Percentiles rank a stretch among this genome's conserved stretches.
Conservation (phyloP, 495 filamentous ascomycete species). For the Alectoria sarmentosa region DNA sequence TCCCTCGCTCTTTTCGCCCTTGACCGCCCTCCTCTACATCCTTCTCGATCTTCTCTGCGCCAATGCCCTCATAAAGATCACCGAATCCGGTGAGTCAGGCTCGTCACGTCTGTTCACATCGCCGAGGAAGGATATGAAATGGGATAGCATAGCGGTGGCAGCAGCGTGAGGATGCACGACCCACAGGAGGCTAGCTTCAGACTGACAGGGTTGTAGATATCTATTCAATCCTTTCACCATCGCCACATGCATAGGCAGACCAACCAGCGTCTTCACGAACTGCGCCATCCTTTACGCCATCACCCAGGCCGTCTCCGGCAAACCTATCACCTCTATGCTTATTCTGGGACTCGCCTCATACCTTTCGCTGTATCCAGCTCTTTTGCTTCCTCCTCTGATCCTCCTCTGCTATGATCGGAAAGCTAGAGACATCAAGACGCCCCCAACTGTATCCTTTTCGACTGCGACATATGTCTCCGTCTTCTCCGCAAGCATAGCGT, state of each 20-base stretch:
- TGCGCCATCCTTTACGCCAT: conserved; percentile 80
- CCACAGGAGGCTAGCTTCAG: conserved; percentile 3
- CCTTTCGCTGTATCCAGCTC: conserved; percentile 81
- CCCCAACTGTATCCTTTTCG: conserved; percentile 39
- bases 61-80: conserved; percentile 72
- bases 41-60: conserved; percentile 77
- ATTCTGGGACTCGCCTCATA: conserved; percentile 83
- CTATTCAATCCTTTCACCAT: conserved; percentile 95
- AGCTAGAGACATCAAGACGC: conserved; percentile 10
- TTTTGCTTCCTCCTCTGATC: conserved; percentile 75
- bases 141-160: conserved; percentile 68
- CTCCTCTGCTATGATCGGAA: conserved; percentile 74
- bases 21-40: conserved; percentile 75
- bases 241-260: conserved; percentile 83
- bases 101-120: conserved; percentile 68
- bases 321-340: conserved; percentile 69
- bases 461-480: conserved; percentile 42
- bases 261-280: conserved; percentile 86
- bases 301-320: conserved; percentile 71
- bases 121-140: conserved; percentile 65
- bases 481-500: conserved; percentile 40
- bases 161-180: conserved; percentile 53
- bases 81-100: conserved; percentile 71
- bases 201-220: conserved; percentile 47
- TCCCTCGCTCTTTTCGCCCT: conserved; percentile 56